Percentiles rank a stretch among this genome's conserved stretches.
These are phyloP conservation scores for Citrus hindsii DNA, from an alignment of 345 rosid genomes.

Conservation along the genomic window DNA sequence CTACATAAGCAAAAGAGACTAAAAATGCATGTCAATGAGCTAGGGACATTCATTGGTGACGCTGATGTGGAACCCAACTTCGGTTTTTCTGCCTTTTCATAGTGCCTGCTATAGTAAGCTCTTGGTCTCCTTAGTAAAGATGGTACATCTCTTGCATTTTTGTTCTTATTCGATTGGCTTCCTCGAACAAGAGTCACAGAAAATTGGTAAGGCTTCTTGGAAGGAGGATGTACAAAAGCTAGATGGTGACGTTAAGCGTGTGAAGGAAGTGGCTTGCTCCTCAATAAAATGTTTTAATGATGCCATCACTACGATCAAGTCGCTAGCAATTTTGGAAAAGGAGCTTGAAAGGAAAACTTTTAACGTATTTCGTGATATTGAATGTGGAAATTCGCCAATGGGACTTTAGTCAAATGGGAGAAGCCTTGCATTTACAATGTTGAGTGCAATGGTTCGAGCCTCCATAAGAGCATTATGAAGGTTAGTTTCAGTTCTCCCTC, in stretches of 20 bases:
- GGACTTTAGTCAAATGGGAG: accelerated
- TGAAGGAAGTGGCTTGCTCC: slow-evolving; percentile 35
- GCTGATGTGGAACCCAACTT: slow-evolving; percentile 82
- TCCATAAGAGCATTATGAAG: too few relatives aligned
- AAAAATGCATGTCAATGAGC: slow-evolving; percentile 35
- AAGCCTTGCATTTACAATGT: too few relatives aligned
- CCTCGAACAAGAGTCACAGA: slow-evolving; percentile 41
- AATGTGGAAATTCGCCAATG: slow-evolving; percentile 38
- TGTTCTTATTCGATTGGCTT: slow-evolving; percentile 36
- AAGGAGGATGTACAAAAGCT: slow-evolving; percentile 33
- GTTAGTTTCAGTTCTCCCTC: too few relatives aligned
- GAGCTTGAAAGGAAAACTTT: slow-evolving; percentile 24
- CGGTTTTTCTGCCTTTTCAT: slow-evolving; percentile 72
- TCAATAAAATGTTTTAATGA: slow-evolving; percentile 50
- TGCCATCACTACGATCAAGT: slow-evolving; percentile 41
- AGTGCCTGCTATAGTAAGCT: slow-evolving; percentile 59
- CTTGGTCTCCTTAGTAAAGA: slow-evolving; percentile 45
- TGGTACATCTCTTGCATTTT: slow-evolving; percentile 62
- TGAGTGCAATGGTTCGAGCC: too few relatives aligned
- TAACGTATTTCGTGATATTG: slow-evolving; percentile 39
- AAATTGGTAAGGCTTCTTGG: slow-evolving; percentile 28
- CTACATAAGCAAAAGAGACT: slow-evolving; percentile 45
- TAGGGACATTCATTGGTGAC: slow-evolving; percentile 55
- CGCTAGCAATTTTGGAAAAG: slow-evolving; percentile 44
- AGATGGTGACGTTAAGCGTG: slow-evolving; percentile 46